A percentile compares a stretch with the other conserved stretches of the same genome.
These are phyloP conservation scores for Phytophthora sansomeana DNA, from an alignment of 352 stramenopile species.

Conservation along the genomic window DNA sequence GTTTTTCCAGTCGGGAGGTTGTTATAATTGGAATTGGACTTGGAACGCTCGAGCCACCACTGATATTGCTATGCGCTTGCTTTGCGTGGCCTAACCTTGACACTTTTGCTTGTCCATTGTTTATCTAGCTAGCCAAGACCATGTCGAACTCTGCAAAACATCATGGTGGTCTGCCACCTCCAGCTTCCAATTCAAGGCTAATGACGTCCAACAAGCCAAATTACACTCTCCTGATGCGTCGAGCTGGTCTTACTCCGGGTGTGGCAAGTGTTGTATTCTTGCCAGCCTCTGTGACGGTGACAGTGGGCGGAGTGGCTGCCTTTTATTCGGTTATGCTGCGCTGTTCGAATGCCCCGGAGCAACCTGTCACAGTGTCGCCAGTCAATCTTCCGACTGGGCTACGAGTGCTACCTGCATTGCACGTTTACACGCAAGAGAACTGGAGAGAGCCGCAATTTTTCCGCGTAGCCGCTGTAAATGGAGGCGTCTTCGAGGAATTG, in stretches of 20 bases:
- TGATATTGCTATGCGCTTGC: not conserved
- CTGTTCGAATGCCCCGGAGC: constrained; percentile 44
- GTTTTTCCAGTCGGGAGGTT: not conserved
- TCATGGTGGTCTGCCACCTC: not conserved
- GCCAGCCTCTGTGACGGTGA: constrained; percentile 44
- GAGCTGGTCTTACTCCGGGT: constrained; percentile 28
- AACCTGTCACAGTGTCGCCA: constrained; percentile 54
- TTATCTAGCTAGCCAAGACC: not conserved
- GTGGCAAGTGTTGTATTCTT: constrained; percentile 53
- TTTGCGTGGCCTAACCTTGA: not conserved
- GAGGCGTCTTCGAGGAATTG: constrained; percentile 38
- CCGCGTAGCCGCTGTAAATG: constrained; percentile 49
- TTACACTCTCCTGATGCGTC: constrained; percentile 21
- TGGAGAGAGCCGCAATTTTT: constrained; percentile 62
- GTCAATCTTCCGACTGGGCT: constrained; percentile 59
- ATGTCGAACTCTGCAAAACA: constrained; percentile 13
- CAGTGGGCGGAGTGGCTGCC: constrained; percentile 47
- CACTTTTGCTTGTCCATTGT: not conserved
- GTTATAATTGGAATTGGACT: constrained; percentile 31
- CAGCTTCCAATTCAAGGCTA: not conserved
- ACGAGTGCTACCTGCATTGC: constrained; percentile 53
- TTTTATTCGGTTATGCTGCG: constrained; percentile 67
- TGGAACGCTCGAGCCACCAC: not conserved
- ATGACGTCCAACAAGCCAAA: constrained; percentile 7
- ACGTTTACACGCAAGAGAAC: constrained; percentile 57